phyloP scores from a whole-genome alignment of 2,329 filamentous ascomycete genomes.

The Thielaviopsis punctulata region DNA sequence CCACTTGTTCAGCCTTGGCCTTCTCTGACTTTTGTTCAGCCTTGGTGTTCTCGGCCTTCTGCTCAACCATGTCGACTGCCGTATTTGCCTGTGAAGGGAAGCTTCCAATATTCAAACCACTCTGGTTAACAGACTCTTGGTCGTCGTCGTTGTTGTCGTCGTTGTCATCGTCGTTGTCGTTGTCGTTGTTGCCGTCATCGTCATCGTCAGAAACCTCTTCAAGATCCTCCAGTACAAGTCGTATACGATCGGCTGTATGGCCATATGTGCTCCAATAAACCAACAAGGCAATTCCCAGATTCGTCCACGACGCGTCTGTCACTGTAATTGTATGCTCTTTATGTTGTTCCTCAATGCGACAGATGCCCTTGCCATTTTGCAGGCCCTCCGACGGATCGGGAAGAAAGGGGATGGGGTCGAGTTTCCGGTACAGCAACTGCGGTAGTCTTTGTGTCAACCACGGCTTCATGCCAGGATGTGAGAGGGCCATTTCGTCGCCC shows the following conservation, averaged over 20 bases:
- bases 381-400: slow-evolving; percentile 31
- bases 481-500: slow-evolving; percentile 36
- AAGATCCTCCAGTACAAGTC: slow-evolving; percentile 1
- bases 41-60: not conserved
- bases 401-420: slow-evolving; percentile 46
- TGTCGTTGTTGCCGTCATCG: not conserved
- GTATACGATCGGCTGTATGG: slow-evolving; percentile 5
- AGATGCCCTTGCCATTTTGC: not conserved
- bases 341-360: not conserved
- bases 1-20: no score
- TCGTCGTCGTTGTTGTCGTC: not conserved
- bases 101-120: slow-evolving; percentile 7
- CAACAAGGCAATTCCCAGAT: slow-evolving; percentile 20
- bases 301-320: slow-evolving; percentile 19
- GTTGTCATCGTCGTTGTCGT: no score
- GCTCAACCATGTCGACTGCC: not conserved
- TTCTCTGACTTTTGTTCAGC: not conserved
- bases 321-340: slow-evolving; percentile 3
- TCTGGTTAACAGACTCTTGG: slow-evolving; percentile 9
- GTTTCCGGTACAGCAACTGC: slow-evolving; percentile 30
- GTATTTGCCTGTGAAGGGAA: not conserved
- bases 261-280: slow-evolving; percentile 14
- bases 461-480: slow-evolving; percentile 42
- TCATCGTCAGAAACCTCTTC: slow-evolving; percentile 6
- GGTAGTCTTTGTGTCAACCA: slow-evolving; percentile 37